Base-by-base conservation (phyloP, 164 flowering plant species). In the Nymphaea colorata region DNA sequence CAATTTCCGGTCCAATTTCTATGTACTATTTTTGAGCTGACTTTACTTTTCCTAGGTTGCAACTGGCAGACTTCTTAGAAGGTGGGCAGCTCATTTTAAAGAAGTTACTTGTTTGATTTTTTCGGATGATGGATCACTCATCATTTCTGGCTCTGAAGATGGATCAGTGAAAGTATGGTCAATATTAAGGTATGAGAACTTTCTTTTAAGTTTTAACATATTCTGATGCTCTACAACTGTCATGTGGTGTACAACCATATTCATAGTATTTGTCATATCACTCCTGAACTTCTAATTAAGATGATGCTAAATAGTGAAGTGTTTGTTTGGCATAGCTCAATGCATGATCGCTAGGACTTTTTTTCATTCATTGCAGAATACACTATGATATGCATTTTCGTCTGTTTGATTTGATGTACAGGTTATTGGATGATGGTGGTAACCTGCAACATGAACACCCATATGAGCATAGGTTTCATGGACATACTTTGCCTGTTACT, bases 61-160 rank as follows among this genome's bases (percentile, higher is more conserved):
- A 5, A 86, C 83, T 61, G 97, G 98, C 16, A 87, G 76, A 69
- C 75, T 89, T 72, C 87, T 93, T 36, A 83, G 72, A 78, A 85
- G 81, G 74, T 93, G 97, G 97, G 85, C 79, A 74, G 98, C 87
- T 17, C 97, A 93, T 79, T 82, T 78, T 70, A 83, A 93, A 69
- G 86, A 82, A 66, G 91, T 91, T 68, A 84, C 87, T 44, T 84
- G 96, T 82, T 79, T 91, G 72, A 82, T 79, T 16, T 80, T 86
- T 64, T 82, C 88, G 14, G 87, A 85, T 18, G 94, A 88, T 64
- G 88, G 87, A 59, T 89, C 96, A 1, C 75, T 89, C 10, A 70
- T 89, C 41, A 75, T 91, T 66, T 93, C 96, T 68, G 96, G 97
- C 53, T 77, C 96, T 1, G 93, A 86, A 66, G 94, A 91, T 79